Percentiles rank a stretch among this genome's conserved stretches.
phyloP scores from a whole-genome alignment of 73 alveolate genomes.

The Paramecium sonneborni region DNA sequence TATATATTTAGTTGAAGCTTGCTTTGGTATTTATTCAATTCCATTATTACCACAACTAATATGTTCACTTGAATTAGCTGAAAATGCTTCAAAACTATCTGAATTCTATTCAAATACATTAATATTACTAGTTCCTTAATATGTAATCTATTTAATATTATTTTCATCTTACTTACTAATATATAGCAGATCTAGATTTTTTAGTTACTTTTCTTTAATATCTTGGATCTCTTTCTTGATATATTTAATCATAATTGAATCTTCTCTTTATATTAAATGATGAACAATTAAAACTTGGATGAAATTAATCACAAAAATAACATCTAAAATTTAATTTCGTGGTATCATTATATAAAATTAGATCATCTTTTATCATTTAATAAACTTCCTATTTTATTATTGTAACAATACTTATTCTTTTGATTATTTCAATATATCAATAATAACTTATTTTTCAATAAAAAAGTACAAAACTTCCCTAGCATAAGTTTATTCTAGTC shows the following conservation, averaged over 20 bases:
- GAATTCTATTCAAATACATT: background rate
- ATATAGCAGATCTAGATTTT: background rate
- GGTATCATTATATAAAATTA: background rate
- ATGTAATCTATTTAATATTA: background rate
- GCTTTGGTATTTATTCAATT: background rate
- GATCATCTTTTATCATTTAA: background rate
- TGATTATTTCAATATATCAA: background rate
- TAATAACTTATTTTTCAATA: background rate
- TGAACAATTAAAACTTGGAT: background rate
- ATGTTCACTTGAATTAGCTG: background rate
- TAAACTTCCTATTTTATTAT: background rate
- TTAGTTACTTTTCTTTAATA: background rate
- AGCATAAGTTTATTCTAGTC: background rate
- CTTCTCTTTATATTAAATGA: background rate
- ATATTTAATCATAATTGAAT: background rate
- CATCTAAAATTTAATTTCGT: background rate
- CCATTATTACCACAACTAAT: background rate
- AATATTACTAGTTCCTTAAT: background rate
- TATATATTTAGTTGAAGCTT: background rate
- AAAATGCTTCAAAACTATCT: background rate
- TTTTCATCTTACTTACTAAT: background rate
- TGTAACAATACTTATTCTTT: background rate
- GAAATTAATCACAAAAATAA: background rate
- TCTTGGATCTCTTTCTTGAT: background rate
- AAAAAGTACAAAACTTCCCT: background rate